Evolutionary conservation across 305 asterid genomes (phyloP).

Genomic region (Fraxinus dipetala): DNA sequence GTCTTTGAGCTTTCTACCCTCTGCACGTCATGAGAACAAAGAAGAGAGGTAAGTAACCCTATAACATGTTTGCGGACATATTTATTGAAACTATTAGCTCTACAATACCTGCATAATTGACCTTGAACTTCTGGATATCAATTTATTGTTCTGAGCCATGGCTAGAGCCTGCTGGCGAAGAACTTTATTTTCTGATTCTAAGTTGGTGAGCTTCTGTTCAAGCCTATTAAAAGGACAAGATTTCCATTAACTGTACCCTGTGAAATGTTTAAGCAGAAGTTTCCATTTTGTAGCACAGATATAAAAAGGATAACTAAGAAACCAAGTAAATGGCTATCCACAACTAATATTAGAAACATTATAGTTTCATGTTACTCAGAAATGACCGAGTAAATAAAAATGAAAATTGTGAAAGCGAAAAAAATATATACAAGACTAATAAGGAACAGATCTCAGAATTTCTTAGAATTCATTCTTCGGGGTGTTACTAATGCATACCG

Average conservation of each 20-base stretch:
- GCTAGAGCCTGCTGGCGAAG: constrained; percentile 96
- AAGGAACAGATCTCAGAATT: neutral
- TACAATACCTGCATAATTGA: constrained; percentile 73
- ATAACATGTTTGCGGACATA: constrained; percentile 15
- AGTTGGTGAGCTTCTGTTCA: constrained; percentile 81
- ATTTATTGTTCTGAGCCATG: constrained; percentile 82
- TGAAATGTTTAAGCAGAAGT: constrained; percentile 4
- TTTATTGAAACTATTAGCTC: constrained; percentile 17
- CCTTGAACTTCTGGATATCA: constrained; percentile 77
- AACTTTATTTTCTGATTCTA: constrained; percentile 94
- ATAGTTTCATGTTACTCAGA: neutral
- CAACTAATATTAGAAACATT: neutral
- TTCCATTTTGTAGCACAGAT: constrained; percentile 20
- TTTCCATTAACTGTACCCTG: constrained; percentile 26
- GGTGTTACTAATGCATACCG: neutral
- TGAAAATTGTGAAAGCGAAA: neutral
- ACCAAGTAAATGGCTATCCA: neutral
- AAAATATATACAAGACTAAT: neutral
- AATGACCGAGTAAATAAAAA: neutral
- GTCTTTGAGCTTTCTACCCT: constrained; percentile 71
- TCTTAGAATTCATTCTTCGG: neutral
- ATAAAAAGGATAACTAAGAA: constrained; percentile 14
- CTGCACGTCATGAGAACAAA: constrained; percentile 39
- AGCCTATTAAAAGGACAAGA: constrained; percentile 49
- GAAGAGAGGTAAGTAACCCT: constrained; percentile 28